Conservation (phyloP, 257 asterid genomes). For the Orobanche coerulescens region DNA sequence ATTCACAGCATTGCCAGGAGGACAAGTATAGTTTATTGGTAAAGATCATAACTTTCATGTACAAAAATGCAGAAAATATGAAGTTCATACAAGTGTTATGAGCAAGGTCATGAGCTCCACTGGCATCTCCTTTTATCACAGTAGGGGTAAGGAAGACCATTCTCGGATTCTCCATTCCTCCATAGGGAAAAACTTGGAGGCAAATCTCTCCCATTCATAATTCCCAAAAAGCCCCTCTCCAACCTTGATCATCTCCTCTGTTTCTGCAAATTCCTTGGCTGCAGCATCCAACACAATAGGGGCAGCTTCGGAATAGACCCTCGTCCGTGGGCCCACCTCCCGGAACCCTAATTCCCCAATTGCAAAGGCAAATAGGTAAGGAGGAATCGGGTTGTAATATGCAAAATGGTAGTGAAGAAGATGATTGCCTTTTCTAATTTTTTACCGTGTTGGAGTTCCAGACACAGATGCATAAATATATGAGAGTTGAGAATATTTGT, state of each 20-base stretch:
- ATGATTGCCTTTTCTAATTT: too few relatives aligned
- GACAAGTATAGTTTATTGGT: too few relatives aligned
- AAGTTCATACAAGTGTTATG: slow-evolving; percentile 97
- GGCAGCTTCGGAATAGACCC: slow-evolving; percentile 62
- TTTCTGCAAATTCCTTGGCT: slow-evolving; percentile 67
- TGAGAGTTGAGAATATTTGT: too few relatives aligned
- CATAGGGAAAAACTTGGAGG: slow-evolving; percentile 90
- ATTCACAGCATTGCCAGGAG: too few relatives aligned
- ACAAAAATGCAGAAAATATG: slow-evolving; percentile 60
- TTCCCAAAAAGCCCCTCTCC: slow-evolving; percentile 87
- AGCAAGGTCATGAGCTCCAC: slow-evolving; percentile 84
- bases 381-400: too few relatives aligned
- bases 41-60: too few relatives aligned
- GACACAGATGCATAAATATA: too few relatives aligned
- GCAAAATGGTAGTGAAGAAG: too few relatives aligned
- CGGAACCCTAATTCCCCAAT: slow-evolving; percentile 74
- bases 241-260: slow-evolving; percentile 81
- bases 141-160: slow-evolving; percentile 89
- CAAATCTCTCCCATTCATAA: slow-evolving; percentile 93
- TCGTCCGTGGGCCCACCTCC: slow-evolving; percentile 86
- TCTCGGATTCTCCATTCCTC: slow-evolving; percentile 96
- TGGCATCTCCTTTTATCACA: slow-evolving; percentile 78
- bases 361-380: slow-evolving; percentile 85
- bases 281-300: slow-evolving; percentile 57
- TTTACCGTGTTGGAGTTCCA: too few relatives aligned